Percentiles rank a stretch among this genome's conserved stretches.
Conservation (phyloP, 2,329 filamentous ascomycete species). For the Talaromyces piceae region DNA sequence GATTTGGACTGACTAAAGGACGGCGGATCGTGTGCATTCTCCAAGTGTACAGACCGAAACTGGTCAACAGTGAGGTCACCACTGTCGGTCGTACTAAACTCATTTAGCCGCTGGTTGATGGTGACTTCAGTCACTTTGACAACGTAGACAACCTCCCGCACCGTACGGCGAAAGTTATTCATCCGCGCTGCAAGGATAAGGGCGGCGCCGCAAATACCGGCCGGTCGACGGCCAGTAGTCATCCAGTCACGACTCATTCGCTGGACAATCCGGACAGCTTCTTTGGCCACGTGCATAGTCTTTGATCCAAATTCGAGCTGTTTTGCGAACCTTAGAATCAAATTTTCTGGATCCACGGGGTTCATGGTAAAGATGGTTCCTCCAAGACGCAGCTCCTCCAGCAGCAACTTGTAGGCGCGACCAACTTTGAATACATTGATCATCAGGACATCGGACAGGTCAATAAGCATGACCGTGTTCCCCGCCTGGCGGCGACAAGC, state of each 20-base stretch:
- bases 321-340: constrained; percentile 84
- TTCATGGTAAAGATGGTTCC: constrained; percentile 61
- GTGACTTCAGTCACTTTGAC: constrained; percentile 95
- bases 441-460: constrained; percentile 76
- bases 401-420: constrained; percentile 76
- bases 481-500: constrained; percentile 72
- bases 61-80: constrained; percentile 81
- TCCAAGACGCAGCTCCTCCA: constrained; percentile 49
- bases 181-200: constrained; percentile 92
- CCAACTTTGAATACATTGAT: constrained; percentile 92
- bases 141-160: constrained; percentile 93
- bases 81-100: constrained; percentile 82
- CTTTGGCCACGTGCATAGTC: constrained; percentile 76
- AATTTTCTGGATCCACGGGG: constrained; percentile 75
- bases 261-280: constrained; percentile 78
- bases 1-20: constrained; percentile 57
- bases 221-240: constrained; percentile 84
- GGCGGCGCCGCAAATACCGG: constrained; percentile 88
- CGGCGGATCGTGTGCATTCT: constrained; percentile 73
- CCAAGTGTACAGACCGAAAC: constrained; percentile 52
- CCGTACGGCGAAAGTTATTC: constrained; percentile 93
- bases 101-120: constrained; percentile 81
- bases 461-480: constrained; percentile 88
- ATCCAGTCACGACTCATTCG: constrained; percentile 98
- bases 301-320: constrained; percentile 84